A percentile compares a stretch with the other conserved stretches of the same genome.
These are phyloP conservation scores for Tetrapisispora namnaoensis DNA, from an alignment of 805 yeast genomes.

Conservation along the genomic window DNA sequence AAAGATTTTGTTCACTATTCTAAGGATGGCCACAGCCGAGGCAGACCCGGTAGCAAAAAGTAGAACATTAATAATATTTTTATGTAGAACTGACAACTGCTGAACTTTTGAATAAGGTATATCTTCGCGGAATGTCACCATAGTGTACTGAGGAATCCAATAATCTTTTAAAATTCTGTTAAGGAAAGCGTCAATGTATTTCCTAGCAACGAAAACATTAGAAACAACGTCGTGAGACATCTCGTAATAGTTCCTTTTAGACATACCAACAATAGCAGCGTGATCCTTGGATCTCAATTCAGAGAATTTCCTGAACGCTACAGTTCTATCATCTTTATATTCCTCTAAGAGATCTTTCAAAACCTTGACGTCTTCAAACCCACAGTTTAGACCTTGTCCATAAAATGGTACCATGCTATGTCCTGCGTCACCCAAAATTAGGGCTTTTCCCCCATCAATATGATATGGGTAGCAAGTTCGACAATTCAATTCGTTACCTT, in stretches of 20 bases:
- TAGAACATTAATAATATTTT: constrained; percentile 32
- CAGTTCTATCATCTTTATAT: constrained; percentile 30
- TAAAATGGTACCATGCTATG: constrained; percentile 98
- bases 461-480: constrained; percentile 64
- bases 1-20: too few relatives aligned
- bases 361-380: constrained; percentile 79
- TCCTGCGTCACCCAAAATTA: constrained; percentile 86
- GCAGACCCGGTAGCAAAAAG: constrained; percentile 7
- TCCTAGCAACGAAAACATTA: constrained; percentile 49
- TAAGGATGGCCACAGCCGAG: neutral
- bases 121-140: constrained; percentile 85
- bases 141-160: constrained; percentile 84
- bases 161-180: constrained; percentile 47
- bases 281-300: constrained; percentile 52
- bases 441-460: constrained; percentile 42
- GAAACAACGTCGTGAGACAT: constrained; percentile 77
- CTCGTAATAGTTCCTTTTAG: constrained; percentile 72
- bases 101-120: constrained; percentile 67
- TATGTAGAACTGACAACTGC: constrained; percentile 44
- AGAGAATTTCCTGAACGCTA: constrained; percentile 50
- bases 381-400: constrained; percentile 96
- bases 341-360: constrained; percentile 43
- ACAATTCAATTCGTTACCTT: constrained; percentile 71
- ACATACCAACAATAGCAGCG: constrained; percentile 65
- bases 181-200: constrained; percentile 55